A percentile compares a stretch with the other conserved stretches of the same genome.
These are phyloP conservation scores for Phytophthora fragariaefolia DNA, from an alignment of 352 stramenopile genomes.

Conservation along the genomic window DNA sequence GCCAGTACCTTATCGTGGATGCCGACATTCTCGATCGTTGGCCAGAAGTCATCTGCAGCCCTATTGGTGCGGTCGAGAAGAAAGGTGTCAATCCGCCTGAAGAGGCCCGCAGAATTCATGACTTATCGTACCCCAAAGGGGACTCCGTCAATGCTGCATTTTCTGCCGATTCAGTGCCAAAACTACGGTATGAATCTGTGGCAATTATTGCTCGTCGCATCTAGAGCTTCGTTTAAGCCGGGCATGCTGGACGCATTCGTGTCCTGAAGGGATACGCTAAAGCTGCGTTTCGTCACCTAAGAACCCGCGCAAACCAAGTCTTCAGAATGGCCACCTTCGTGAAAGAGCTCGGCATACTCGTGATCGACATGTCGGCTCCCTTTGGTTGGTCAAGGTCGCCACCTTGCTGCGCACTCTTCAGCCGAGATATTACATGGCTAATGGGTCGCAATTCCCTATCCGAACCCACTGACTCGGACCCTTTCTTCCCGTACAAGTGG, in stretches of 20 bases:
- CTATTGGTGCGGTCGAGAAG: conserved; percentile 24
- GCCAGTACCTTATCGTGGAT: conserved; percentile 24
- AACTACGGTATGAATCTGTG: conserved; percentile 22
- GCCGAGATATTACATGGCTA: conserved; percentile 19
- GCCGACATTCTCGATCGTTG: conserved; percentile 4
- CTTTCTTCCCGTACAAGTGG: conserved; percentile 42
- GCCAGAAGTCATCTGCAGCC: conserved; percentile 11
- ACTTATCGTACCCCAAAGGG: conserved; percentile 13
- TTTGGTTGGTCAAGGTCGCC: conserved; percentile 27
- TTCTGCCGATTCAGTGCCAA: conserved; percentile 1
- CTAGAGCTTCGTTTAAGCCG: neutral
- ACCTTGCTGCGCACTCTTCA: conserved; percentile 25
- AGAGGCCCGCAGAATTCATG: conserved; percentile 23
- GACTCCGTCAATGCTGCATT: conserved; percentile 15
- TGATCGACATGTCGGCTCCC: conserved; percentile 18
- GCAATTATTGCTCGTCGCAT: conserved; percentile 17
- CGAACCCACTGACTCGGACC: neutral
- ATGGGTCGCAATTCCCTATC: conserved; percentile 18
- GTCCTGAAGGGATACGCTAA: conserved; percentile 26
- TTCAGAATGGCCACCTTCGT: conserved; percentile 17
- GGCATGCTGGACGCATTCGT: neutral
- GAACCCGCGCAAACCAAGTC: conserved; percentile 6
- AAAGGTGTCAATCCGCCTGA: conserved; percentile 10
- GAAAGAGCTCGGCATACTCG: conserved; percentile 1
- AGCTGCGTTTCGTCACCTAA: conserved; percentile 15